phyloP scores from a whole-genome alignment of 768 basidiomycete species.

The Xerocomus potaroensis region DNA sequence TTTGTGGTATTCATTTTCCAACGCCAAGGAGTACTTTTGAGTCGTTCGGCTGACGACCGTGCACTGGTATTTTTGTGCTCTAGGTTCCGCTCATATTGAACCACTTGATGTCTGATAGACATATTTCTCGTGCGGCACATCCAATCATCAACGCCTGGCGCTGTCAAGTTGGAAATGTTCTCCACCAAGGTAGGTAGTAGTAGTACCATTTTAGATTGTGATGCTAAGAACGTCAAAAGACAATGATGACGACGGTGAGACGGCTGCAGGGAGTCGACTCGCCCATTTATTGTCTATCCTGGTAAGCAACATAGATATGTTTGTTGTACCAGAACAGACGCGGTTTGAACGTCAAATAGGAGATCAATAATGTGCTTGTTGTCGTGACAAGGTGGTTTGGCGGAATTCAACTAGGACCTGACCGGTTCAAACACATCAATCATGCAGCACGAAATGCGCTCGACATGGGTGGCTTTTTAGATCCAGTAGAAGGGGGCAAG shows the following conservation, averaged over 20 bases:
- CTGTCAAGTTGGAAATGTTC: conserved; percentile 58
- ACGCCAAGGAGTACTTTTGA: background rate
- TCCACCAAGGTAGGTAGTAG: conserved; percentile 63
- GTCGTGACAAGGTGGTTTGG: conserved; percentile 94
- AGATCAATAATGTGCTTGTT: conserved; percentile 79
- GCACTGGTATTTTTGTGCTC: no score
- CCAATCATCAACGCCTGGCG: conserved; percentile 83
- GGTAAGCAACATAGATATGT: conserved; percentile 36
- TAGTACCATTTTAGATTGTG: no score
- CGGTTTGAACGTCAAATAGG: conserved; percentile 39
- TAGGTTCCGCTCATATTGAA: conserved; percentile 70
- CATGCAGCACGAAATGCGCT: conserved; percentile 91
- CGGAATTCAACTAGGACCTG: conserved; percentile 85
- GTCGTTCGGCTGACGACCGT: background rate
- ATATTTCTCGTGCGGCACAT: conserved; percentile 71
- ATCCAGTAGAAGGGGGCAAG: conserved; percentile 36
- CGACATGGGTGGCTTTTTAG: conserved; percentile 83
- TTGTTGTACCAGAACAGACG: background rate
- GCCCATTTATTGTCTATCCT: conserved; percentile 89
- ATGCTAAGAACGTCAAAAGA: conserved; percentile 53
- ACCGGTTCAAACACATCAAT: conserved; percentile 91
- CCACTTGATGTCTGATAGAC: conserved; percentile 64
- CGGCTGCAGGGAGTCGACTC: conserved; percentile 85
- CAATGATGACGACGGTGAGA: conserved; percentile 94
- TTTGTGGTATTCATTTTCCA: background rate